Evolutionary conservation across 2,329 filamentous ascomycete genomes (phyloP).

Genomic region (Orbilia javanica): DNA sequence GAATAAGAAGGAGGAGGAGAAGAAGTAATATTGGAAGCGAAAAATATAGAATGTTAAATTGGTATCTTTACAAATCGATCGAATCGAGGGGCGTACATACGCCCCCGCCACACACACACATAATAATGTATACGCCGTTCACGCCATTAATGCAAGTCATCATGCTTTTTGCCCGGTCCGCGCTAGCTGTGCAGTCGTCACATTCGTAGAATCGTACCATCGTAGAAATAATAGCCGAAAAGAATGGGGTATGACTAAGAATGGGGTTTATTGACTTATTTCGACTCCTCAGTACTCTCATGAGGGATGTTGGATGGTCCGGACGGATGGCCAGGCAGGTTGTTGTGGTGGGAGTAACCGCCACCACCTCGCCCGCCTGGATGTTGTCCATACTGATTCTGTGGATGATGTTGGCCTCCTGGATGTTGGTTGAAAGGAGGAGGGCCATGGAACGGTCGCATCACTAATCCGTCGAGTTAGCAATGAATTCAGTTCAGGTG

Average conservation of each 20-base stretch:
- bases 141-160: conserved; percentile 58
- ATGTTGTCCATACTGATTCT: conserved; percentile 63
- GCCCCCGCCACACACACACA: conserved; percentile 41
- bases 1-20: too few species aligned
- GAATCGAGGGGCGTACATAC: conserved; percentile 39
- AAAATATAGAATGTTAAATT: conserved; percentile 30
- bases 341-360: conserved; percentile 53
- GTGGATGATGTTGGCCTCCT: conserved; percentile 65
- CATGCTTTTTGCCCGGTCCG: conserved; percentile 51
- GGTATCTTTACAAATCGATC: conserved; percentile 55
- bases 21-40: conserved; percentile 11
- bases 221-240: conserved; percentile 60
- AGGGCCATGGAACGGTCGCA: conserved; percentile 71
- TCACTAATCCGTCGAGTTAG: conserved; percentile 68
- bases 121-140: conserved; percentile 59
- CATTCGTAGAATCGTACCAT: conserved; percentile 59
- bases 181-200: conserved; percentile 56
- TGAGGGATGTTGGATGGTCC: conserved; percentile 63
- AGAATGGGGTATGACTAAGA: conserved; percentile 61
- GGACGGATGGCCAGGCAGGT: conserved; percentile 64
- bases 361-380: conserved; percentile 63
- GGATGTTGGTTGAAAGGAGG: conserved; percentile 69
- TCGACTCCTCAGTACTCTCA: conserved; percentile 67
- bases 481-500: conserved; percentile 71
- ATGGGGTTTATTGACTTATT: conserved; percentile 65